Conservation (phyloP, 129 eudicot genomes). For the Kitagawia praeruptora region DNA sequence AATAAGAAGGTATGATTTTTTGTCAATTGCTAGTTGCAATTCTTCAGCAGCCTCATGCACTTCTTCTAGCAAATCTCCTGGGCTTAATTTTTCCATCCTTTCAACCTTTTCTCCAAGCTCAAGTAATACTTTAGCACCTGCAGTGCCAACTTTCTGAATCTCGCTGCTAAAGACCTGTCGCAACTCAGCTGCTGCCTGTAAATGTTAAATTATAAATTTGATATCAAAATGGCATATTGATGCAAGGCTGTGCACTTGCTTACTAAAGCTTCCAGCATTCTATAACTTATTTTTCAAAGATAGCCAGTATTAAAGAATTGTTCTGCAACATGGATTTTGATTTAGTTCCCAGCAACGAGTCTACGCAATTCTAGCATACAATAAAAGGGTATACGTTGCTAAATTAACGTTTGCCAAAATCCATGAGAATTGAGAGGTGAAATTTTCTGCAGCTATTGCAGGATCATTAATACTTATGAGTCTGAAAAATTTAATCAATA, state of each 20-base stretch:
- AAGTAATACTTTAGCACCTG: slow-evolving; percentile 64
- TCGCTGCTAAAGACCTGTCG: slow-evolving; percentile 43
- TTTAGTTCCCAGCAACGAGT: not conserved
- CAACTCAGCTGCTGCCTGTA: slow-evolving; percentile 64
- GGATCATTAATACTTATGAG: too few relatives aligned
- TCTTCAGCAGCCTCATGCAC: slow-evolving; percentile 91
- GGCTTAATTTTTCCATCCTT: slow-evolving; percentile 60
- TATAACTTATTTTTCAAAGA: not conserved
- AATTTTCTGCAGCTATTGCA: not conserved
- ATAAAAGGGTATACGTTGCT: not conserved
- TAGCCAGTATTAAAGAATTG: not conserved
- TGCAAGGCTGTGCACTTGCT: not conserved
- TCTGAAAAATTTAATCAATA: not conserved
- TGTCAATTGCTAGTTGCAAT: slow-evolving; percentile 57
- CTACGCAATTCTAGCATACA: not conserved
- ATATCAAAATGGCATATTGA: not conserved
- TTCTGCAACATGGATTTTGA: not conserved
- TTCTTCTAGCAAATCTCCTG: slow-evolving; percentile 39
- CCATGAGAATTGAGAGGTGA: not conserved
- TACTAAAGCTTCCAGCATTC: not conserved
- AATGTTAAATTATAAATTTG: not conserved
- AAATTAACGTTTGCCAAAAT: not conserved
- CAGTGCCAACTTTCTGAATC: slow-evolving; percentile 66
- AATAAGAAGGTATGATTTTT: slow-evolving; percentile 66
- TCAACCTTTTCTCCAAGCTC: slow-evolving; percentile 69